A percentile compares a stretch with the other conserved stretches of the same genome.
These are phyloP conservation scores for Botrytis pseudocinerea DNA, from an alignment of 2,329 filamentous ascomycete species.

Conservation along the genomic window DNA sequence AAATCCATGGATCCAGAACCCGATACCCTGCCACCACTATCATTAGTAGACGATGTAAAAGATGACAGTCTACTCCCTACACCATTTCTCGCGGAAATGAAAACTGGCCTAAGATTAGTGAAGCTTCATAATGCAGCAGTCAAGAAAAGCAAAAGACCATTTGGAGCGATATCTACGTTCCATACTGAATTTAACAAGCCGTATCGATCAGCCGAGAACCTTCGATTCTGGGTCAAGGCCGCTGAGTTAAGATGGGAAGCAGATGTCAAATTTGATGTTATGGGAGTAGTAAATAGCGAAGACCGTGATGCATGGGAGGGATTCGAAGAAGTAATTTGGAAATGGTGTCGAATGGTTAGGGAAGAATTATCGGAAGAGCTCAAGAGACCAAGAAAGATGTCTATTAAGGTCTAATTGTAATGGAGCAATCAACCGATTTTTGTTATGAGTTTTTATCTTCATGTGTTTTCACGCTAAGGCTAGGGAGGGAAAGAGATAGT, in stretches of 20 bases:
- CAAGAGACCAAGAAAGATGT: slow-evolving; percentile 29
- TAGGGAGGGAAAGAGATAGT: slow-evolving; percentile 1
- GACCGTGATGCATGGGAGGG: slow-evolving; percentile 69
- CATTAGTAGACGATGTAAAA: slow-evolving; percentile 50
- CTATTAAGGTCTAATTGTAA: slow-evolving; percentile 23
- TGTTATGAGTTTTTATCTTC: slow-evolving; percentile 10
- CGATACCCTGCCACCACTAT: slow-evolving; percentile 68
- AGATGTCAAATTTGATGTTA: slow-evolving; percentile 77
- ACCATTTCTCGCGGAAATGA: slow-evolving; percentile 70
- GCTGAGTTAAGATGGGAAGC: slow-evolving; percentile 93
- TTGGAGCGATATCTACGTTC: slow-evolving; percentile 84
- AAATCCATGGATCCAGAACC: slow-evolving; percentile 67
- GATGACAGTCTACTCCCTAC: slow-evolving; percentile 58
- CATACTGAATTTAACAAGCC: slow-evolving; percentile 94
- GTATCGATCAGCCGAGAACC: slow-evolving; percentile 89
- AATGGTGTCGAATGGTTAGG: slow-evolving; percentile 80
- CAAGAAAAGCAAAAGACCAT: slow-evolving; percentile 78
- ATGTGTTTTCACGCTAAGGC: background rate
- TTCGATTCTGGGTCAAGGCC: slow-evolving; percentile 95
- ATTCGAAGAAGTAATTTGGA: slow-evolving; percentile 79
- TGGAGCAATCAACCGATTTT: slow-evolving; percentile 11
- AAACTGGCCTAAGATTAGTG: slow-evolving; percentile 78
- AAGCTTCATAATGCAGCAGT: slow-evolving; percentile 89
- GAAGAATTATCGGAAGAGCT: slow-evolving; percentile 78
- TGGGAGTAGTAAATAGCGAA: slow-evolving; percentile 78